phyloP scores from a whole-genome alignment of 768 basidiomycete genomes.

The Serendipita sp. region DNA sequence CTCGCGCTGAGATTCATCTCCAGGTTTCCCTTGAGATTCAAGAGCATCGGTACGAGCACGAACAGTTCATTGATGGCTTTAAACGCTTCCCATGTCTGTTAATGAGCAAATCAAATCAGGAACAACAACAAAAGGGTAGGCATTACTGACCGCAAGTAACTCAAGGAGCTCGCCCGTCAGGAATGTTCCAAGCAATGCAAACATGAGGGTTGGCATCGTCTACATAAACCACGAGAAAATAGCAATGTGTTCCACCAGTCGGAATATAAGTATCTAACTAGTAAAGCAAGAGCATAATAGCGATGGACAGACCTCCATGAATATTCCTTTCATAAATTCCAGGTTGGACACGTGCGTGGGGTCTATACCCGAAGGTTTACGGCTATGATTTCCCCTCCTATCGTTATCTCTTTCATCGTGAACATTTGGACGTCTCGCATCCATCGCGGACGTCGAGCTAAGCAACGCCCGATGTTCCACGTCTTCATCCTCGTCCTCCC shows the following conservation, averaged over 20 bases:
- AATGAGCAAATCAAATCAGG: neutral
- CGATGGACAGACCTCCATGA: conserved; percentile 7
- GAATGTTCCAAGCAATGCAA: conserved; percentile 68
- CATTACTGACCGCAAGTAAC: conserved; percentile 52
- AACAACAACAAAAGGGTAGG: too few species aligned
- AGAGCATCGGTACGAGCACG: conserved; percentile 85
- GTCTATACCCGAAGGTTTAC: neutral
- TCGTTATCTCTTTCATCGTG: neutral
- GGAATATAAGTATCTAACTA: too few species aligned
- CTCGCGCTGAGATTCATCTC: conserved; percentile 98
- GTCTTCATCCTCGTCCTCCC: neutral
- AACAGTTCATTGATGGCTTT: conserved; percentile 83
- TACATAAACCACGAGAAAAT: conserved; percentile 18
- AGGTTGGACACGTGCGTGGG: conserved; percentile 3
- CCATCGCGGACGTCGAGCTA: neutral
- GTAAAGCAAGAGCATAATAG: too few species aligned
- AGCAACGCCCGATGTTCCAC: neutral
- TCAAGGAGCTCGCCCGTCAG: conserved; percentile 86
- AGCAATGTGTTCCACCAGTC: neutral
- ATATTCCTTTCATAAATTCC: conserved; percentile 7
- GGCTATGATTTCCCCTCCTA: neutral
- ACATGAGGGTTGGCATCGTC: conserved; percentile 75
- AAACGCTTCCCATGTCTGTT: conserved; percentile 79
- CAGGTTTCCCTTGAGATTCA: conserved; percentile 94
- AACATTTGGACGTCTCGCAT: neutral